Evolutionary conservation across 2,329 filamentous ascomycete species (phyloP).

Genomic region (Mycosphaerella sp.): DNA sequence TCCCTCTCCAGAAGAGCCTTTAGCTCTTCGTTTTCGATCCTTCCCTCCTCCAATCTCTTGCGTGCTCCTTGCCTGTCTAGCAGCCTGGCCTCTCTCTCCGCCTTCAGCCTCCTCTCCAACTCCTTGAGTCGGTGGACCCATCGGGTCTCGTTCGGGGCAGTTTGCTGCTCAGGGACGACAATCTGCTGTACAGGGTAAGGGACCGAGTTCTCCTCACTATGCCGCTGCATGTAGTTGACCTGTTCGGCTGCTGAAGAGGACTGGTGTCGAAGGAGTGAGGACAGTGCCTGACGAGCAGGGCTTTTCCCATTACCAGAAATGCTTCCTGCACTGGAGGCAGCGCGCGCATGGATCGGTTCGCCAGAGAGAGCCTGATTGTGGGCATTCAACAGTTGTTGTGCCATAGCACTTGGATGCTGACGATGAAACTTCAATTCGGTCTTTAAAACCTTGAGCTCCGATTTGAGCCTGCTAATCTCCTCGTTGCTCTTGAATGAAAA

Average conservation of each 20-base stretch:
- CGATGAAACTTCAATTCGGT: slow-evolving; percentile 61
- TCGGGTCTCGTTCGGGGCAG: slow-evolving; percentile 57
- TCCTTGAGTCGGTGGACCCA: slow-evolving; percentile 84
- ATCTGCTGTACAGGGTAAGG: slow-evolving; percentile 41
- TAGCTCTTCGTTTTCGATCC: slow-evolving; percentile 66
- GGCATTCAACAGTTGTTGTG: slow-evolving; percentile 32
- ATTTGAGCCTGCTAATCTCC: slow-evolving; percentile 54
- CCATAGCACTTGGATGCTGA: slow-evolving; percentile 34
- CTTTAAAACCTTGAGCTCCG: slow-evolving; percentile 55
- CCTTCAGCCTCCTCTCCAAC: slow-evolving; percentile 80
- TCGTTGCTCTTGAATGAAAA: slow-evolving; percentile 38
- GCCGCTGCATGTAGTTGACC: slow-evolving; percentile 15
- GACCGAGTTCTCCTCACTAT: slow-evolving; percentile 10
- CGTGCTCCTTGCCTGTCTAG: slow-evolving; percentile 78
- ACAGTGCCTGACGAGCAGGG: slow-evolving; percentile 41
- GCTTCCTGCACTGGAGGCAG: slow-evolving; percentile 19
- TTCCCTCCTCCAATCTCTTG: slow-evolving; percentile 70
- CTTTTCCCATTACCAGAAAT: slow-evolving; percentile 13
- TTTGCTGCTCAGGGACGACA: slow-evolving; percentile 32
- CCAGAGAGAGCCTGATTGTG: slow-evolving; percentile 21
- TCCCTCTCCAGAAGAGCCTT: slow-evolving; percentile 56
- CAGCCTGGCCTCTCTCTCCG: slow-evolving; percentile 78
- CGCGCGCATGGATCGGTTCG: slow-evolving; percentile 20
- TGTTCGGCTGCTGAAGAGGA: slow-evolving; percentile 48
- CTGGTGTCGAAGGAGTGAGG: slow-evolving; percentile 51